Percentiles rank a stretch among this genome's conserved stretches.
phyloP scores from a whole-genome alignment of 1,139 yeast genomes.

The Magnusiomyces starmeri region DNA sequence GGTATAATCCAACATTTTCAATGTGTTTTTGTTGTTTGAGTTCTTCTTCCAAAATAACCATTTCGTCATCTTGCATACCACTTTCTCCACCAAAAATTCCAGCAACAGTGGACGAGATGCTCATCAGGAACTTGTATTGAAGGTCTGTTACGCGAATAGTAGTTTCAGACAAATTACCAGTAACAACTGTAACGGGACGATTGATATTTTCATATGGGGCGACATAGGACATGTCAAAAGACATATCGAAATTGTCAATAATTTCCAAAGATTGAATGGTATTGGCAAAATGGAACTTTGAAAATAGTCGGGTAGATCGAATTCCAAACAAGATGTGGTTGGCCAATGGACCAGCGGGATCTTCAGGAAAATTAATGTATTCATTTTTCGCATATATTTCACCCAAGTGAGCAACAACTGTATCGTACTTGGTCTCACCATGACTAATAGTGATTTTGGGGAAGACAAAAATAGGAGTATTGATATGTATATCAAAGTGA shows the following conservation, averaged over 20 bases:
- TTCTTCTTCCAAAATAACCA: conserved; percentile 42
- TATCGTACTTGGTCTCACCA: conserved; percentile 40
- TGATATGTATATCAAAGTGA: conserved; percentile 61
- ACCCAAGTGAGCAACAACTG: conserved; percentile 69
- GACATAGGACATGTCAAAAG: conserved; percentile 52
- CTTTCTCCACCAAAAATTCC: conserved; percentile 45
- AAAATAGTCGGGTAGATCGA: conserved; percentile 57
- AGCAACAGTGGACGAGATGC: conserved; percentile 51
- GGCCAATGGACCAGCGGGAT: conserved; percentile 22
- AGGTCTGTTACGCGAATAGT: conserved; percentile 66
- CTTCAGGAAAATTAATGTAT: conserved; percentile 37
- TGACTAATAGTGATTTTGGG: conserved; percentile 43
- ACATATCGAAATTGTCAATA: conserved; percentile 61
- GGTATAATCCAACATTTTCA: conserved; percentile 9
- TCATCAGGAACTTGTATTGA: conserved; percentile 57
- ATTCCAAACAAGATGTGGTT: conserved; percentile 63
- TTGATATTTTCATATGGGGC: conserved; percentile 33
- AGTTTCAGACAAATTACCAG: conserved; percentile 60
- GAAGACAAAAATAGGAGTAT: conserved; percentile 77
- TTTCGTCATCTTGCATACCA: conserved; percentile 50
- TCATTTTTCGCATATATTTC: conserved; percentile 67
- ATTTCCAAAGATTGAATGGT: conserved; percentile 52
- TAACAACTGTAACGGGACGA: conserved; percentile 47
- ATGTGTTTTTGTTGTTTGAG: conserved; percentile 26
- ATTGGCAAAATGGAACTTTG: conserved; percentile 48